Percentiles rank a stretch among this genome's conserved stretches.
Conservation (phyloP, 2,329 filamentous ascomycete species). For the Curvularia verruculosa region DNA sequence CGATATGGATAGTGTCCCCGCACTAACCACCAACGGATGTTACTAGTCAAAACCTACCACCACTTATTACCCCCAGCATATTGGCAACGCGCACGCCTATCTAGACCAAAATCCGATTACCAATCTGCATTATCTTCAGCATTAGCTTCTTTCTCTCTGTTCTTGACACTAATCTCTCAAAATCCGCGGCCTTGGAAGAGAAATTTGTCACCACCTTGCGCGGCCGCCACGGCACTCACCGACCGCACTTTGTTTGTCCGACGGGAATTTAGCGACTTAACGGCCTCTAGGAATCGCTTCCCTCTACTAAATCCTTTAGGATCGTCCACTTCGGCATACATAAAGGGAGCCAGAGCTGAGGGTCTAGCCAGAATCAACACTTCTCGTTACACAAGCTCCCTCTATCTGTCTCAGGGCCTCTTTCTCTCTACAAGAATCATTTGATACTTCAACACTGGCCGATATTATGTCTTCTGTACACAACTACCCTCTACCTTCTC, state of each 20-base stretch:
- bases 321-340: neutral
- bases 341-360: neutral
- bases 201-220: neutral
- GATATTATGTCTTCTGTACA: neutral
- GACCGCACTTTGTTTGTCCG: constrained; percentile 13
- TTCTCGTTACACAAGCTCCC: too few species aligned
- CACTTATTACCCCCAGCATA: constrained; percentile 20
- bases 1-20: constrained; percentile 2
- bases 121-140: neutral
- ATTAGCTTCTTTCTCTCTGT: neutral
- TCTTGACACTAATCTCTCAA: neutral
- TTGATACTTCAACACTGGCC: neutral
- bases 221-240: constrained; percentile 3
- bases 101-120: neutral
- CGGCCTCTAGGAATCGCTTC: neutral
- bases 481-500: constrained; percentile 27
- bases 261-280: neutral
- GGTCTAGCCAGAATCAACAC: neutral
- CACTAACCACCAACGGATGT: constrained; percentile 1
- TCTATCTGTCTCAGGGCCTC: too few species aligned
- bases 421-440: neutral
- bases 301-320: neutral
- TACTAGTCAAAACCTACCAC: neutral
- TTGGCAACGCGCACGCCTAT: neutral
- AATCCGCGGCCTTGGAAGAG: constrained; percentile 13